Evolutionary conservation across 2,329 filamentous ascomycete species (phyloP).

Genomic region (Xylariaceae sp.): DNA sequence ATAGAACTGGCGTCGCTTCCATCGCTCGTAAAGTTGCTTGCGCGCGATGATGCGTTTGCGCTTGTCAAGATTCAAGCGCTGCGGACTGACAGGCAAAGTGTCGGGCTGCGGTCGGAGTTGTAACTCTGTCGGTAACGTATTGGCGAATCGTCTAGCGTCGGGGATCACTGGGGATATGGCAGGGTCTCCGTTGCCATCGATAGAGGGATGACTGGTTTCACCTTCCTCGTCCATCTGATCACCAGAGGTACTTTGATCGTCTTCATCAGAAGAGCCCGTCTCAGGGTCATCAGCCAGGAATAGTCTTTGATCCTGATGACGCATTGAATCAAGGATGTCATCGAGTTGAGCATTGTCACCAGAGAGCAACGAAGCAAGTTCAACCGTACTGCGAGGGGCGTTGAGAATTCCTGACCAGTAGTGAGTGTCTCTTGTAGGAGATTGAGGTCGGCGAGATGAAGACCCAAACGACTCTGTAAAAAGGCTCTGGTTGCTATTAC

Average conservation of each 20-base stretch:
- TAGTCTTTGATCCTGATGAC: constrained; percentile 29
- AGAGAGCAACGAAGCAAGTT: constrained; percentile 39
- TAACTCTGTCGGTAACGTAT: constrained; percentile 47
- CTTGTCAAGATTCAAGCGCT: constrained; percentile 45
- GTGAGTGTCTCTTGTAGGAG: constrained; percentile 33
- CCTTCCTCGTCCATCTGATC: constrained; percentile 31
- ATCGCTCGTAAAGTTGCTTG: constrained; percentile 69
- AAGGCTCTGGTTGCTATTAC: constrained; percentile 39
- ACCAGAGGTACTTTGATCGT: constrained; percentile 34
- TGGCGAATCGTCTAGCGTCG: constrained; percentile 40
- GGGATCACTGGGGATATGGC: constrained; percentile 21
- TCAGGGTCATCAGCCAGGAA: constrained; percentile 30
- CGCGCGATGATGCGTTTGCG: constrained; percentile 52
- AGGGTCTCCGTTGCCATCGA: constrained; percentile 10
- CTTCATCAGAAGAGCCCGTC: constrained; percentile 37
- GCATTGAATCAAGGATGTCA: constrained; percentile 41
- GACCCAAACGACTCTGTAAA: constrained; percentile 44
- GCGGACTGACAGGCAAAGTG: constrained; percentile 43
- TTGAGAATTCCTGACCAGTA: constrained; percentile 42
- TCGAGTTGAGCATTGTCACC: constrained; percentile 40
- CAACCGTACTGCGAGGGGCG: constrained; percentile 40
- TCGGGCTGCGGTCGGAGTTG: constrained; percentile 47
- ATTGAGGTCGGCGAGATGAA: constrained; percentile 35
- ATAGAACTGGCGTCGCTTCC: constrained; percentile 80
- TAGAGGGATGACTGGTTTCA: constrained; percentile 19